These are phyloP conservation scores for Herpetomonas tarakana DNA, from an alignment of 208 protist species.

Conservation along the genomic window DNA sequence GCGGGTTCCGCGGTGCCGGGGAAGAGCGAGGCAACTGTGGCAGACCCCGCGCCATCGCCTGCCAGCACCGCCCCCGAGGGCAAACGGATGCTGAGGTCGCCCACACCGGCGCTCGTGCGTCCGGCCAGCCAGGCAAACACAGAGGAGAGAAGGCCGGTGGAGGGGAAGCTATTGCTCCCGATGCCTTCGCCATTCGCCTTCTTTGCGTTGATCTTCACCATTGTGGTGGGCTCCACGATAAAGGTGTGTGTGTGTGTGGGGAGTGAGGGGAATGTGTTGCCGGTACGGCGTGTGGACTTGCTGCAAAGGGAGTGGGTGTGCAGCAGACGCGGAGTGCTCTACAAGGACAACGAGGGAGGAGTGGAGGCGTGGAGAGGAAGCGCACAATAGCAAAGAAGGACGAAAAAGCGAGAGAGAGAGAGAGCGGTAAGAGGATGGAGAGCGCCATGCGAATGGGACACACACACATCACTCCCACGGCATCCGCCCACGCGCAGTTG, in stretches of 20 bases:
- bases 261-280: neutral
- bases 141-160: neutral
- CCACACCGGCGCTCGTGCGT: neutral
- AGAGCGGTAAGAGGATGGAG: neutral
- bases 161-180: slow-evolving; percentile 1
- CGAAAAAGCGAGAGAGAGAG: neutral
- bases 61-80: no score
- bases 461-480: neutral
- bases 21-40: neutral
- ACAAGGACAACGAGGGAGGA: no score
- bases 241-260: slow-evolving; percentile 2
- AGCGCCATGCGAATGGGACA: neutral
- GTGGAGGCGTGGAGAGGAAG: no score
- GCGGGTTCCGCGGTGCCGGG: neutral
- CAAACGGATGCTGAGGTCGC: neutral
- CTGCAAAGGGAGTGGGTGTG: no score
- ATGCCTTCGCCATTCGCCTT: slow-evolving; percentile 4
- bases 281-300: no score
- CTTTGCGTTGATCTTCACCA: slow-evolving; percentile 15
- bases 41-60: no score
- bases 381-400: no score
- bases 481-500: no score
- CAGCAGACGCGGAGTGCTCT: no score
- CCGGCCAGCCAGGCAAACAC: neutral
- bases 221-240: neutral